Conservation (phyloP, 208 protist species). For the Balamuthia mandrillaris region DNA sequence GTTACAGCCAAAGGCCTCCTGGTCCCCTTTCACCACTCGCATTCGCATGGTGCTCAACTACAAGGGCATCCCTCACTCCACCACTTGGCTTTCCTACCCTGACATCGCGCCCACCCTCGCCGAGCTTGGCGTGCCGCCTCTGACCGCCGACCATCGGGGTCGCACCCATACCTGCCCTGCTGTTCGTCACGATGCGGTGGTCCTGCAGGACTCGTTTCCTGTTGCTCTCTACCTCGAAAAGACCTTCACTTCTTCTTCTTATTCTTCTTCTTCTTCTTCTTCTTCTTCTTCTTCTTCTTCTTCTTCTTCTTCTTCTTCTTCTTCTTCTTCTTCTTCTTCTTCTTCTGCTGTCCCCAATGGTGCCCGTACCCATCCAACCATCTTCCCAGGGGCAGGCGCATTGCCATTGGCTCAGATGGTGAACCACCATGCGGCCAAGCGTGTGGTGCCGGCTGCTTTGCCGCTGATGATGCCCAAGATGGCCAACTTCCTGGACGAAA, state of each 20-base stretch:
- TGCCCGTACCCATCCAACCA: background rate
- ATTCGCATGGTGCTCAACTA: background rate
- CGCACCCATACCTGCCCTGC: background rate
- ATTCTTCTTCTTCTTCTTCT: too few species aligned
- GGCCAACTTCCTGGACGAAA: background rate
- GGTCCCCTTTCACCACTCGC: background rate
- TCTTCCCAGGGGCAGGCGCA: background rate
- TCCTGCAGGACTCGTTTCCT: background rate
- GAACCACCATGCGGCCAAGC: background rate
- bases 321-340: too few species aligned
- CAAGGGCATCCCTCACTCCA: constrained; percentile 8
- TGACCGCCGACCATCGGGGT: background rate
- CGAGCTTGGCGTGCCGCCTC: background rate
- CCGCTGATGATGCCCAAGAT: background rate
- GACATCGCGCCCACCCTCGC: background rate
- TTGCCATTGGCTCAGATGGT: background rate
- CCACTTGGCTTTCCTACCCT: constrained; percentile 19
- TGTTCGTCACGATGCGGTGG: background rate
- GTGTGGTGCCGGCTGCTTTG: background rate
- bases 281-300: too few species aligned
- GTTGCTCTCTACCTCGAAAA: constrained; percentile 3
- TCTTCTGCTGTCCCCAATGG: background rate
- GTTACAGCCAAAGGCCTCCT: background rate
- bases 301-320: too few species aligned
- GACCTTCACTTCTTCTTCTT: background rate